These are phyloP conservation scores for Paraphoma sp. DNA, from an alignment of 2,329 filamentous ascomycete genomes.

Conservation along the genomic window DNA sequence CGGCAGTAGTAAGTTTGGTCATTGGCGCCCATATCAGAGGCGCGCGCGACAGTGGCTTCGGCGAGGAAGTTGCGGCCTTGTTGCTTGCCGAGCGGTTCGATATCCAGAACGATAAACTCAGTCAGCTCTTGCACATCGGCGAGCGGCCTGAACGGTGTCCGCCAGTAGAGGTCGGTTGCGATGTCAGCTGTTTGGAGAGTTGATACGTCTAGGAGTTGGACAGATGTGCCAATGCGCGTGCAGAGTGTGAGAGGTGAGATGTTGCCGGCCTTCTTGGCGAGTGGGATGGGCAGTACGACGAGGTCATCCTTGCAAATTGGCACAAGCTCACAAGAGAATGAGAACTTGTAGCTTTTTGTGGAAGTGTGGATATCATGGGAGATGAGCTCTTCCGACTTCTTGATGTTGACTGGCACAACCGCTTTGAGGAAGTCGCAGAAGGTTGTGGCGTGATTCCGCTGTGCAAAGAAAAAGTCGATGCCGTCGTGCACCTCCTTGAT, in stretches of 20 bases:
- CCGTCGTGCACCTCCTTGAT: constrained; percentile 97
- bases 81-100: constrained; percentile 76
- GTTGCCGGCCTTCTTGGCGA: constrained; percentile 87
- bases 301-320: constrained; percentile 98
- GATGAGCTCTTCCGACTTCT: constrained; percentile 91
- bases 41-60: constrained; percentile 86
- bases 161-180: constrained; percentile 84
- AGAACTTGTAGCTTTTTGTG: constrained; percentile 92
- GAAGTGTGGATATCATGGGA: constrained; percentile 92
- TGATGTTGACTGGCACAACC: constrained; percentile 77
- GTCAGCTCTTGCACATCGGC: constrained; percentile 84
- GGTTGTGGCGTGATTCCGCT: constrained; percentile 88
- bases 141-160: constrained; percentile 81
- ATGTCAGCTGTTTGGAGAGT: constrained; percentile 92
- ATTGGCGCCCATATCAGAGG: constrained; percentile 84
- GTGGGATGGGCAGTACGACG: constrained; percentile 87
- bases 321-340: constrained; percentile 85
- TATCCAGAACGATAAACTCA: constrained; percentile 95
- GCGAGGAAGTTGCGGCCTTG: constrained; percentile 85
- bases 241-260: constrained; percentile 87
- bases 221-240: constrained; percentile 83
- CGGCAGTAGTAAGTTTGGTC: constrained; percentile 88
- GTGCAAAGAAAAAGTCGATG: constrained; percentile 93
- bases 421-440: constrained; percentile 90
- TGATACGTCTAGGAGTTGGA: constrained; percentile 88